Base-by-base conservation (phyloP, 306 rosid genomes). In the Alnus rubra region DNA sequence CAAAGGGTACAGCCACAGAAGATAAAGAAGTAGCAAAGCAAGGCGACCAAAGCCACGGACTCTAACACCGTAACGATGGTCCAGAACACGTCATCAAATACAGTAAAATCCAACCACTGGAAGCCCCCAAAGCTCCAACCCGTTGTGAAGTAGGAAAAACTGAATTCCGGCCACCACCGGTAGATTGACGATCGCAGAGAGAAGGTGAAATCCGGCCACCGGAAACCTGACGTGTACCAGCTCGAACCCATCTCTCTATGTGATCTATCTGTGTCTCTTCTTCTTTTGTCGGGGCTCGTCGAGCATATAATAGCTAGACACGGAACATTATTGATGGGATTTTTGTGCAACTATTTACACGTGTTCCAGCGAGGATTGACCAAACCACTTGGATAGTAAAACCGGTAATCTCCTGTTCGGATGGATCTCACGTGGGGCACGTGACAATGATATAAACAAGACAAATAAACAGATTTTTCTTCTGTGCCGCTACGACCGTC, bases 1-100 rank as follows among this genome's bases (percentile, higher is more conserved):
- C 82, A 88, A 75, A 88, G 81, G 10, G 92, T 88, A 77, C 89
- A 88, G 33, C 92, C 92, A 54, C 92, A 88, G 69, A 83, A 88
- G 39, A 88, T n/a, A 68, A 86, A 86, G 84, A 86, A 88, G 82
- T 63, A 88, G 82, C 88, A 88, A 65, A 88, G 84, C 90, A 86
- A 75, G 64, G 85, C 35, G n/a, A 80, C 48, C 85, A 88, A 79
- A 76, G 78, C 90, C 7, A 88, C 55, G 12, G 92, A 86, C 80
- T 88, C 92, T 7, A 84, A 73, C 35, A 82, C 54, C 0, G 86
- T 70, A 18, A 88, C 47, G 54, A 88, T 7, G 2, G 85, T 73
- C 92, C 92, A 88, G 19, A 84, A 11, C 47, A 84, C 45, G 74
- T 86, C 86, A 33, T 88, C 92, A 7, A 88, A 80, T 52, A 88